Percentiles rank a stretch among this genome's conserved stretches.
phyloP scores from a whole-genome alignment of 257 asterid species.

The Datura wrightii region DNA sequence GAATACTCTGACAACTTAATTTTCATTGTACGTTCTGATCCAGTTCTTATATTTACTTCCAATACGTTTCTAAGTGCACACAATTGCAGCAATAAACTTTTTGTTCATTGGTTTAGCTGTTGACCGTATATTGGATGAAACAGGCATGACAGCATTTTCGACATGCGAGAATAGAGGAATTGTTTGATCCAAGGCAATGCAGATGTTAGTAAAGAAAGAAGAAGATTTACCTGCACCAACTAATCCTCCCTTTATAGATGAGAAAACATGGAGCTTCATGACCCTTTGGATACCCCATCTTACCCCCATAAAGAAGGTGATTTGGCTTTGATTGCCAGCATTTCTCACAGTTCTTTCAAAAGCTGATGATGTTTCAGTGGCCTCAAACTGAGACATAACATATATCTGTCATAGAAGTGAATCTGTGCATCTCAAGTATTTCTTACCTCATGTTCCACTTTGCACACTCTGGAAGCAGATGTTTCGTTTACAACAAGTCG shows the following conservation, averaged over 20 bases:
- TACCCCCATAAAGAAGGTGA: slow-evolving; percentile 34
- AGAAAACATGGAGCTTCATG: slow-evolving; percentile 59
- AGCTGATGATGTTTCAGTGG: slow-evolving; percentile 51
- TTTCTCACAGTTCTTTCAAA: slow-evolving; percentile 65
- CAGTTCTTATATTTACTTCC: background rate
- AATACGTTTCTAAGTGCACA: background rate
- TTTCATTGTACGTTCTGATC: slow-evolving; percentile 50
- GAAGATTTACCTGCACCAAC: slow-evolving; percentile 69
- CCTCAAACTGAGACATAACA: slow-evolving; percentile 7
- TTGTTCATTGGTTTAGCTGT: background rate
- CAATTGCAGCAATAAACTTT: background rate
- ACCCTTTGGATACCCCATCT: slow-evolving; percentile 34
- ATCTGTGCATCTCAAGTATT: background rate
- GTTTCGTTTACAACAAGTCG: background rate
- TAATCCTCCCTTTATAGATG: slow-evolving; percentile 73
- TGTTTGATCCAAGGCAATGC: slow-evolving; percentile 68
- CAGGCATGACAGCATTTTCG: slow-evolving; percentile 78
- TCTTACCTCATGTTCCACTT: slow-evolving; percentile 17
- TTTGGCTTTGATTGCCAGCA: slow-evolving; percentile 55
- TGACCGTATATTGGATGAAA: slow-evolving; percentile 13
- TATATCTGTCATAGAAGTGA: background rate
- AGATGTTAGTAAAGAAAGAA: slow-evolving; percentile 63
- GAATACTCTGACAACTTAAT: slow-evolving; percentile 64
- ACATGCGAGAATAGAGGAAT: slow-evolving; percentile 52
- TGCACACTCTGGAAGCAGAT: background rate